Evolutionary conservation across 2,329 filamentous ascomycete genomes (phyloP), one percentile per base, ranked within the genome.

Genomic region (Clonostachys byssicola): DNA sequence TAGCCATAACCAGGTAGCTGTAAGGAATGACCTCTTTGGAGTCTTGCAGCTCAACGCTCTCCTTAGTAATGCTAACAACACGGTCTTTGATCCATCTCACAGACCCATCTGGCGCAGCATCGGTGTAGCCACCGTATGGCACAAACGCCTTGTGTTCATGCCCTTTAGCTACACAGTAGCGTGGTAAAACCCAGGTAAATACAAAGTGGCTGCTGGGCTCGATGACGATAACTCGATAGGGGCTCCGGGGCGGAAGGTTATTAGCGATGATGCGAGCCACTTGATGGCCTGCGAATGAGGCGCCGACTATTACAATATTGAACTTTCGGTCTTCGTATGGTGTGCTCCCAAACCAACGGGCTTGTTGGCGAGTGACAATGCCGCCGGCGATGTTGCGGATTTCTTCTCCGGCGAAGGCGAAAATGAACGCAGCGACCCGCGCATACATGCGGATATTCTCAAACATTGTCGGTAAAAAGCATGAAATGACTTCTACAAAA

Each of bases 111-210:
- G 5, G 62, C 62, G 1, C 68, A 70, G 33, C 30, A 42, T 38
- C 13, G 34, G 17, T 18, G 40, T 34, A 34, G 34, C 69, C 12
- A 71, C 69, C 67, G 49, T 83, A 85, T 0, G 82, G 81, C 39
- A 85, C 77, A 51, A 85, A 84, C 0, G 78, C 78, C 54, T 78
- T 78, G 47, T 77, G 60, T 50, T 83, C 80, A 42, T 81, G 74
- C 17, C 60, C 60, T 16, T 68, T 60, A 7, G 78, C 64, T 14
- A 84, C 80, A 39, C 72, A 77, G 56, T 77, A 82, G 5, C 81
- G 71, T 0, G 82, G 81, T 36, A 85, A 7, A 18, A 18, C 17
- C 36, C 76, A 83, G 0, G 75, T 72, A 52, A 75, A 80, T 52
- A 81, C 72, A 58, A 81, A 77, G 57, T 81, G 77, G 5, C 67